Conservation (phyloP, 208 protist genomes). For the Trypanosoma cruzi region DNA sequence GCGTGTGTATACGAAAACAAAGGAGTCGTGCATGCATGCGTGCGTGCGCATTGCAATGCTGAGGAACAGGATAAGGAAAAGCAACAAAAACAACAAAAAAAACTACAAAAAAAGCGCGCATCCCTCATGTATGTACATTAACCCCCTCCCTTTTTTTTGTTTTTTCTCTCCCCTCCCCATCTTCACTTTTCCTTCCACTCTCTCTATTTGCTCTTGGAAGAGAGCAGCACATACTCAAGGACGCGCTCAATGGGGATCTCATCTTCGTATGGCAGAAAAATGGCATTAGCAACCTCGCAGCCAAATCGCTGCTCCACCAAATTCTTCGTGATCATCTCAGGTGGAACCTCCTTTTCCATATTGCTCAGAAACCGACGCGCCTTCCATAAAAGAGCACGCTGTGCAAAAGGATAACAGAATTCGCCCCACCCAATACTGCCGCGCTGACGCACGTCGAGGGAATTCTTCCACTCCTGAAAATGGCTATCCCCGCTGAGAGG, state of each 20-base stretch:
- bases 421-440: slow-evolving; percentile 51
- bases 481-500: slow-evolving; percentile 15
- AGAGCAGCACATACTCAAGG: slow-evolving; percentile 16
- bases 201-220: background rate
- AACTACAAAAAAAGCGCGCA: background rate
- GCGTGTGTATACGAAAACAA: no score
- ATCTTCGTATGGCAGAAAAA: slow-evolving; percentile 48
- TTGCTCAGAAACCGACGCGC: slow-evolving; percentile 27
- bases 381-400: slow-evolving; percentile 31
- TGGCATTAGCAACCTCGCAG: slow-evolving; percentile 12
- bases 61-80: background rate
- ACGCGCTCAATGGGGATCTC: slow-evolving; percentile 51
- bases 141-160: slow-evolving; percentile 12
- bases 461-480: slow-evolving; percentile 41
- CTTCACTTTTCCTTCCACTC: background rate
- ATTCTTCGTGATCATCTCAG: slow-evolving; percentile 31
- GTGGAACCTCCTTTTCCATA: slow-evolving; percentile 32
- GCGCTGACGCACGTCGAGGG: slow-evolving; percentile 32
- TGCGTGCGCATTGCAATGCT: background rate
- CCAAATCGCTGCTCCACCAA: slow-evolving; percentile 37
- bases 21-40: no score
- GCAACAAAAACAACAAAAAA: slow-evolving; percentile 1
- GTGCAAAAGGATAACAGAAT: slow-evolving; percentile 71
- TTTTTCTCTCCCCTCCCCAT: background rate
- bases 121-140: background rate